Evolutionary conservation across 2,329 filamentous ascomycete genomes (phyloP).

Genomic region (Neurospora sp.): DNA sequence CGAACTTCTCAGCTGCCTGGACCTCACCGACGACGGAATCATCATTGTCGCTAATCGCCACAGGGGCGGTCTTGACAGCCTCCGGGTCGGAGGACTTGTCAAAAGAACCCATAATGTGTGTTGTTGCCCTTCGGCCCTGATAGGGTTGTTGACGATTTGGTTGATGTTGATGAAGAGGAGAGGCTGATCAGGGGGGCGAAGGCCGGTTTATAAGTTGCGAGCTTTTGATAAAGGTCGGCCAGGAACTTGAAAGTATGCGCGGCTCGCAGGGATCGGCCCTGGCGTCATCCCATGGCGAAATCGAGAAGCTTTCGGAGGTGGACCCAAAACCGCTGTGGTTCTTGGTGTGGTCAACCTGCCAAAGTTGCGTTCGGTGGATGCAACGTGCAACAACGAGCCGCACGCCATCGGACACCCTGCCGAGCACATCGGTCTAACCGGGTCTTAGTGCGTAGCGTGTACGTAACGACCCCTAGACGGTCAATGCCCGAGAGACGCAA

Average conservation of each 20-base stretch:
- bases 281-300: not conserved
- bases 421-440: not conserved
- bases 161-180: not conserved
- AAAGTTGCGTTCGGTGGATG: not conserved
- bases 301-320: not conserved
- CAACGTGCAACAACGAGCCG: not conserved
- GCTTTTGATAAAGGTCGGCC: not conserved
- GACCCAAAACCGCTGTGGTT: not conserved
- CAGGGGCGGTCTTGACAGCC: constrained; percentile 1
- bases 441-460: not conserved
- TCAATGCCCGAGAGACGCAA: not conserved
- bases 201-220: constrained; percentile 1
- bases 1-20: constrained; percentile 15
- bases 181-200: not conserved
- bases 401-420: not conserved
- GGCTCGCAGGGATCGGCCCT: not conserved
- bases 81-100: constrained; percentile 11
- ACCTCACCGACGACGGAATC: constrained; percentile 13
- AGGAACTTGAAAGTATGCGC: not conserved
- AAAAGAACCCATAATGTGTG: constrained; percentile 10
- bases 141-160: not conserved
- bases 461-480: not conserved
- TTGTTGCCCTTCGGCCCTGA: not conserved
- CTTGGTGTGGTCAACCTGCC: not conserved
- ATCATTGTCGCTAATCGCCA: not conserved